Conservation (phyloP, 257 asterid species). For the Solanum sejunctum region DNA sequence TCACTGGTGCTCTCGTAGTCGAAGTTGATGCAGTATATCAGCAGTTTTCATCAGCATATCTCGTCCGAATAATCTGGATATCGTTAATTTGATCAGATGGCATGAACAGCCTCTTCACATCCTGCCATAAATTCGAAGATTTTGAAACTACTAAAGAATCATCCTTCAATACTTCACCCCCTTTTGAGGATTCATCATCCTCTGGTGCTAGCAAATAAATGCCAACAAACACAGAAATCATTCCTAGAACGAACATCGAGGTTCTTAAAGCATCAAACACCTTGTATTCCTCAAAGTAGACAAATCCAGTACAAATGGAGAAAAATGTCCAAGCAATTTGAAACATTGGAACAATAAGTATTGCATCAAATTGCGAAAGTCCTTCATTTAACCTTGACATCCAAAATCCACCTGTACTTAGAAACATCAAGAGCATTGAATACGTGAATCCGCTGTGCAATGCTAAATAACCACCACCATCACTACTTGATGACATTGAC, state of each 20-base stretch:
- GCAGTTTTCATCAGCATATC: constrained; percentile 36
- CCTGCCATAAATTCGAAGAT: constrained; percentile 28
- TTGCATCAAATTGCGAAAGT: constrained; percentile 79
- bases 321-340: constrained; percentile 96
- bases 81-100: constrained; percentile 42
- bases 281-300: constrained; percentile 92
- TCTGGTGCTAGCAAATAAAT: constrained; percentile 79
- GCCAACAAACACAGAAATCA: constrained; percentile 85
- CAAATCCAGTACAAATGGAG: constrained; percentile 96
- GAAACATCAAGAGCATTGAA: constrained; percentile 69
- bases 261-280: constrained; percentile 78
- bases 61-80: constrained; percentile 31
- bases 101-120: constrained; percentile 40
- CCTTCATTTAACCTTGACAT: constrained; percentile 95
- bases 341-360: constrained; percentile 95
- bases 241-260: constrained; percentile 84
- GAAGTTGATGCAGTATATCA: constrained; percentile 6
- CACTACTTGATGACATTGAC: constrained; percentile 33
- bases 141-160: constrained; percentile 28
- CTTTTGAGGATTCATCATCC: constrained; percentile 57
- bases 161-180: constrained; percentile 67
- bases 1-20: not conserved
- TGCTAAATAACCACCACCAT: constrained; percentile 34
- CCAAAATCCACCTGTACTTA: constrained; percentile 98
- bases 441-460: constrained; percentile 86